Percentiles rank a stretch among this genome's conserved stretches.
Conservation (phyloP, 371 early-diverging fungal species). For the Furculomyces boomerangus region DNA sequence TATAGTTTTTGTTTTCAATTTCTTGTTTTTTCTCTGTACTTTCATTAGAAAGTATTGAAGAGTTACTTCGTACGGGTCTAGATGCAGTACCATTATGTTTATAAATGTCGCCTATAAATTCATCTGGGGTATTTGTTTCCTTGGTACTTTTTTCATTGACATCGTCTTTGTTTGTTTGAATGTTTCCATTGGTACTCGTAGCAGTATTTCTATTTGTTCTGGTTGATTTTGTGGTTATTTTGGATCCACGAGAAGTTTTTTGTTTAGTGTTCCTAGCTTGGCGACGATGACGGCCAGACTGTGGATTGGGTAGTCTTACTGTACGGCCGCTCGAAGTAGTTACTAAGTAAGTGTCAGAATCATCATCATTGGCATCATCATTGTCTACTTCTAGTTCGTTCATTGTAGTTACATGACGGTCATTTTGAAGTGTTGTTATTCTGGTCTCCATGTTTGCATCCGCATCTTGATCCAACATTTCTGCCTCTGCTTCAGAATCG, state of each 20-base stretch:
- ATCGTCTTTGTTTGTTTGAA: background rate
- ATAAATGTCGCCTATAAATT: background rate
- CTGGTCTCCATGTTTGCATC: background rate
- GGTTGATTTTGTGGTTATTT: background rate
- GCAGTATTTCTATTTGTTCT: background rate
- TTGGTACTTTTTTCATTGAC: background rate
- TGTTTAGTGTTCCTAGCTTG: background rate
- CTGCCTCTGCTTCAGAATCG: background rate
- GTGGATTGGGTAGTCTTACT: background rate
- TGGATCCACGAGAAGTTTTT: background rate
- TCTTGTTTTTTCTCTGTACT: too few species aligned
- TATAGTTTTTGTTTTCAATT: background rate
- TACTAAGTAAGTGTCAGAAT: background rate
- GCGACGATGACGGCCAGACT: background rate
- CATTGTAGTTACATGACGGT: background rate
- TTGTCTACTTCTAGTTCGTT: background rate
- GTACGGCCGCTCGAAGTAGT: slow-evolving; percentile 1
- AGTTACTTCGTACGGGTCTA: too few species aligned
- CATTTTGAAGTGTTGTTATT: background rate
- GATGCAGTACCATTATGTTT: slow-evolving; percentile 4
- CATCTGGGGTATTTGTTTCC: background rate
- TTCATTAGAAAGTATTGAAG: too few species aligned
- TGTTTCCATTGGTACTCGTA: background rate
- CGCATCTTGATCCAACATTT: background rate
- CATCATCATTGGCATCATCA: background rate